Evolutionary conservation across 1,284 basidiomycete genomes (phyloP), one percentile per base, ranked within the genome.

Genomic region (Naganishia liquefaciens): DNA sequence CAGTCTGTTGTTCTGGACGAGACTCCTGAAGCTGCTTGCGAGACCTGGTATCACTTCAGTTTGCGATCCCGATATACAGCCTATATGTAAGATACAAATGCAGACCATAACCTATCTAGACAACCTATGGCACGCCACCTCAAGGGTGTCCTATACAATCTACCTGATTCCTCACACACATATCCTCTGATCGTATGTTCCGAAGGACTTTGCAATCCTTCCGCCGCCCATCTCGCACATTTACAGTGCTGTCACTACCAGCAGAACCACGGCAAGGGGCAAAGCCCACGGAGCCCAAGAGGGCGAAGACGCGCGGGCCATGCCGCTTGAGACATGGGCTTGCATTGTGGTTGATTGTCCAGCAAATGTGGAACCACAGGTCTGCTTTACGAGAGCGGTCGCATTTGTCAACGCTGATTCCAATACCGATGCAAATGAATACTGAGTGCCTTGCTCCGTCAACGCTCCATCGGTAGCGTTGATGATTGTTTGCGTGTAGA

Each of bases 401-500:
- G 55, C 43, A 27, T 65, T 60, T n/a, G 46, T 27, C 27, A 61
- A 42, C 28, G 42, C 54, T 11, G 39, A 13, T 28, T 42, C 42
- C 39, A 65, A 17, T 4, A 46, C 28, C 11, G 25, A 33, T 7
- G 46, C 54, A 15, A 51, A 64, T 13, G 54, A 40, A 19, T 40
- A 40, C 5, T 49, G 15, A 5, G 30, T 10, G 19, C 37, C 42
- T 9, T 30, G 30, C 19, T n/a, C 37, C n/a, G 30, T 39, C 1
- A 21, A 21, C 19, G 28, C 30, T 3, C 7, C 27, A 3, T 42
- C 15, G 15, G 43, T 33, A 28, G 44, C 53, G 17, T 49, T 25
- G 13, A 44, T 25, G 13, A 62, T 19, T 1, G 57, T 52, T 39
- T 53, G 37, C 10, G 64, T 67, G 55, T 74, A 72, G 30, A 71